Base-by-base conservation (phyloP, 305 asterid species). In the Fraxinus paxiana region DNA sequence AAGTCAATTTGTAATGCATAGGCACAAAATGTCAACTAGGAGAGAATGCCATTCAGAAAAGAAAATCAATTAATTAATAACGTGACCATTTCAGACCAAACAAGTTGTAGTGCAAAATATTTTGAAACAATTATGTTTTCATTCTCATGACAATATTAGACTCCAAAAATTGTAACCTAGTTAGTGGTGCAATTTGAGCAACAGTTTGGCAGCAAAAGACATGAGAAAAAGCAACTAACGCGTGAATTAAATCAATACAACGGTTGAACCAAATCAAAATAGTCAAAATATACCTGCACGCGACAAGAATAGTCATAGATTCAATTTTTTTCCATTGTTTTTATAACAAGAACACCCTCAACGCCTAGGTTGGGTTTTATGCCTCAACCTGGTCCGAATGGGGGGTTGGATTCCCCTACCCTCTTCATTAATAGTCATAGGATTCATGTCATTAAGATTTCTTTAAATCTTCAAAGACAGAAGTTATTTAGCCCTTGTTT, bases 361-460 rank as follows among this genome's bases (percentile, higher is more conserved):
- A 48, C 0, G 61, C 22, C 61, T 48, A 48, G 22, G 61, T n/a
- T 48, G 61, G 61, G 20, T 48, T 48, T 48, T 48, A 48, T 48
- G 22, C 61, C 61, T 48, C 61, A 48, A 48, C 20, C 22, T 48
- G n/a, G 22, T 48, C 20, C 8, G 8, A 48, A n/a, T 48, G 61
- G 61, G 8, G 22, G 22, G 20, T 48, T n/a, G 8, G 61, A 48
- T 15, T 48, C 61, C 22, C 61, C 20, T 48, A n/a, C 2, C 61
- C 61, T n/a, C 61, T 48, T 48, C 20, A 48, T 48, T 15, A 63
- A 63, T 22, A 3, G 34, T 31, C 73, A 73, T 51, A 35, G 28
- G 63, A 79, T 76, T 69, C 75, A 71, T 37, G 38, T 35, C 82
- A 75, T 77, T 79, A 73, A 48, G 82, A 74, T 48, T 33, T 43